Percentiles rank a stretch among this genome's conserved stretches.
Conservation (phyloP, 345 rosid species). For the Hibiscus trionum region DNA sequence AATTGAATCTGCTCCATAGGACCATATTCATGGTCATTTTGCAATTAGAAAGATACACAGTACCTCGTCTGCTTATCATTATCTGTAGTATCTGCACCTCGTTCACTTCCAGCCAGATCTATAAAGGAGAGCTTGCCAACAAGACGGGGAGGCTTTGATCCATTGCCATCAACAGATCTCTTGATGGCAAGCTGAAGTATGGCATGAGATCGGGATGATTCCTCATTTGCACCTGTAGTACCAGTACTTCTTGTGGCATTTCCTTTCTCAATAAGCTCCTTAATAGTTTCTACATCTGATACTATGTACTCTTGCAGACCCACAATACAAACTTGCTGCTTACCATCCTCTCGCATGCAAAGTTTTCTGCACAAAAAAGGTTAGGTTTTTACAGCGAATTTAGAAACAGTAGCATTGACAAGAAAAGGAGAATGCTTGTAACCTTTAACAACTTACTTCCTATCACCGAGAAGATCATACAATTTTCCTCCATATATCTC, state of each 20-base stretch:
- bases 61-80: conserved; percentile 97
- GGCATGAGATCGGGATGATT: conserved; percentile 98
- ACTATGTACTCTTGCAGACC: conserved; percentile 95
- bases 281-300: conserved; percentile 86
- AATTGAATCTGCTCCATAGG: not conserved
- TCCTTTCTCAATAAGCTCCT: conserved; percentile 94
- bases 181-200: conserved; percentile 93
- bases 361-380: conserved; percentile 49
- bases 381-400: conserved; percentile 9
- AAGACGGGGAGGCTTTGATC: conserved; percentile 79
- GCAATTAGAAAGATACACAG: not conserved
- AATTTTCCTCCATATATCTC: conserved; percentile 96
- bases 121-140: conserved; percentile 96
- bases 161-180: conserved; percentile 71
- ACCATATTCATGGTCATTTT: not conserved
- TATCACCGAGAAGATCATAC: conserved; percentile 82
- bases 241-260: conserved; percentile 88
- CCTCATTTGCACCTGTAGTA: conserved; percentile 98
- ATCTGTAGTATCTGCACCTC: conserved; percentile 99
- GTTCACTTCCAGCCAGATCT: conserved; percentile 99
- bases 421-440: not conserved
- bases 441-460: conserved; percentile 58
- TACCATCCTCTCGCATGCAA: conserved; percentile 98
- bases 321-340: conserved; percentile 95
- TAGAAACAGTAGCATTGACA: not conserved